phyloP scores from a whole-genome alignment of 371 early-diverging fungal species.

The Synchytrium microbalum region DNA sequence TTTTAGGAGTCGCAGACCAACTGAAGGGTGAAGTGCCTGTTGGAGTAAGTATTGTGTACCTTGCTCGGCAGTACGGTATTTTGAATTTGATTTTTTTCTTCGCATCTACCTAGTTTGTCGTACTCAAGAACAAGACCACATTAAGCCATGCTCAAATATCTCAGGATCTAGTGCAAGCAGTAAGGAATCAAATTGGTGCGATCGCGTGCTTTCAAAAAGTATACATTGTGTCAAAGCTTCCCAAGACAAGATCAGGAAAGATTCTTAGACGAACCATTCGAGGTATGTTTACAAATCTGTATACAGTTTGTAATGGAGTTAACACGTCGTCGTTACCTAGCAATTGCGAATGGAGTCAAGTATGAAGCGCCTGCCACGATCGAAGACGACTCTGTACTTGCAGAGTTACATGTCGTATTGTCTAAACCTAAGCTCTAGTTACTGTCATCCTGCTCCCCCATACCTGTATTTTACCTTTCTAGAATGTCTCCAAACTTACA shows the following conservation, averaged over 20 bases:
- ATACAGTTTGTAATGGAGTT: too few species aligned
- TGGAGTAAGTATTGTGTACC: conserved; percentile 15
- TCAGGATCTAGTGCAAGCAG: conserved; percentile 7
- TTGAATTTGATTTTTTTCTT: conserved; percentile 1
- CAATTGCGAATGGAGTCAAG: conserved; percentile 50
- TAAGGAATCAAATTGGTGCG: conserved; percentile 51
- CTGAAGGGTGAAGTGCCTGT: conserved; percentile 46
- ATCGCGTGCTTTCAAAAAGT: conserved; percentile 66
- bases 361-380: conserved; percentile 71
- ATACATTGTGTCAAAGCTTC: conserved; percentile 61
- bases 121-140: conserved; percentile 10
- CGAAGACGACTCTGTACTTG: conserved; percentile 63
- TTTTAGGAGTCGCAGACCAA: conserved; percentile 41
- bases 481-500: too few species aligned
- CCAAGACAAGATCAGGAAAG: conserved; percentile 92
- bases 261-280: conserved; percentile 75
- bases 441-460: too few species aligned
- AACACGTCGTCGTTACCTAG: too few species aligned
- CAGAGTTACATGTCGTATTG: too few species aligned
- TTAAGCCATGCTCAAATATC: background rate
- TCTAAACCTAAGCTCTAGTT: too few species aligned
- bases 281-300: too few species aligned
- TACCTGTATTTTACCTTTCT: too few species aligned
- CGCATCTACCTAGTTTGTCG: conserved; percentile 11
- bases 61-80: background rate